These are phyloP conservation scores for Salix suchowensis DNA, from an alignment of 345 rosid genomes.

Conservation along the genomic window DNA sequence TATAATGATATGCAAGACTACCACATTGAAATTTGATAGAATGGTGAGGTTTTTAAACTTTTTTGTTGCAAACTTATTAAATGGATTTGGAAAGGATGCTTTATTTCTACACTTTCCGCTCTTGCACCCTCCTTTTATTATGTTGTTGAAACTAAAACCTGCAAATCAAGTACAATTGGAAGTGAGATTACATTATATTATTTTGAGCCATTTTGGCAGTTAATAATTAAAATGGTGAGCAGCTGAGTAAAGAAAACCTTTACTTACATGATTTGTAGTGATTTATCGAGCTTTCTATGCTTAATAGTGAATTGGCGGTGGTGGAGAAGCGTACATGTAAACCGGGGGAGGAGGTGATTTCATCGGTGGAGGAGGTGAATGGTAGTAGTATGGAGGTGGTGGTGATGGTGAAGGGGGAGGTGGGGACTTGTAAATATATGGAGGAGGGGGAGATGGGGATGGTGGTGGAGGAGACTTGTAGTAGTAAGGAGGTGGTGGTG, in stretches of 20 bases:
- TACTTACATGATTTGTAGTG: conserved; percentile 13
- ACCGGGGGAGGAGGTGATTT: conserved; percentile 22
- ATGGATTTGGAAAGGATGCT: conserved; percentile 28
- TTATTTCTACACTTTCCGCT: conserved; percentile 28
- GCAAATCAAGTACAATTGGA: background rate
- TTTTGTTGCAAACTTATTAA: conserved; percentile 26
- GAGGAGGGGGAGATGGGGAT: conserved; percentile 6
- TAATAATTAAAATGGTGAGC: background rate
- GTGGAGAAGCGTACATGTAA: conserved; percentile 23
- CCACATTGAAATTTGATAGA: conserved; percentile 40
- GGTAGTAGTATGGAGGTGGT: conserved; percentile 24
- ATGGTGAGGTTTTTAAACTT: conserved; percentile 7
- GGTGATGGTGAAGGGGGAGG: conserved; percentile 8
- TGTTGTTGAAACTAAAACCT: conserved; percentile 50
- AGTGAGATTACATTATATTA: background rate
- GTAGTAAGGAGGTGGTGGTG: conserved; percentile 17
- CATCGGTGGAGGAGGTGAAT: conserved; percentile 20
- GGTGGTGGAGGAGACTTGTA: conserved; percentile 21
- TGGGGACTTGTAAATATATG: conserved; percentile 11
- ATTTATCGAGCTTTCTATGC: background rate
- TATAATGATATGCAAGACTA: conserved; percentile 36
- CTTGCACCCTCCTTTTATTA: conserved; percentile 66
- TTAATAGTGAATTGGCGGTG: conserved; percentile 15
- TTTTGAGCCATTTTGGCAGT: background rate
- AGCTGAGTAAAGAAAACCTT: background rate